Evolutionary conservation across 768 basidiomycete species (phyloP), one percentile per base, ranked within the genome.

Genomic region (Daedaleopsis nitida): DNA sequence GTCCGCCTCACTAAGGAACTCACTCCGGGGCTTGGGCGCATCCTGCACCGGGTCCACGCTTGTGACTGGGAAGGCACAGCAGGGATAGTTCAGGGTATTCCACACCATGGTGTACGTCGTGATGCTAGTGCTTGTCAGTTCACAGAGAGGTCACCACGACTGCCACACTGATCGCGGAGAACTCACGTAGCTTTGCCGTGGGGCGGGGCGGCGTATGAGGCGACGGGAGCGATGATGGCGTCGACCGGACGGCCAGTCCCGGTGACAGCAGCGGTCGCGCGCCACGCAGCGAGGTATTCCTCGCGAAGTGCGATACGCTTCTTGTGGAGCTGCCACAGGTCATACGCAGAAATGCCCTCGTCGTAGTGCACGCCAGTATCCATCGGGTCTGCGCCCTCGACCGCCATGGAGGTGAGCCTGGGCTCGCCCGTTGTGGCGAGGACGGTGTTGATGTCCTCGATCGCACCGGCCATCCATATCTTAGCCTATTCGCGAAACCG

Each of bases 161-260:
- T n/a, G n/a, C n/a, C n/a, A 42, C 14, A 16, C n/a, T 37, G 2
- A 43, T 24, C 24, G 35, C 35, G 17, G 2, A 14, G 23, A 4
- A 70, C 80, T 65, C 47, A 88, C 86, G 54, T 76, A 60, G 82
- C 81, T 52, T 70, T 70, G 16, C 88, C 89, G 67, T 91, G 90
- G 11, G 86, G 88, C 5, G 83, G 74, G 1, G 91, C 87, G 0
- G 80, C 74, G 67, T 76, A 86, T 1, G 88, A 79, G 1, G 86
- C 86, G 2, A 76, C 79, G 21, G 92, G 88, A 2, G 78, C 74
- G 38, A 93, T 86, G 65, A 94, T 83, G 1, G 87, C 90, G 68
- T 93, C 92, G 7, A 92, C 81, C 5, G 89, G 87, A 2, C 92
- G 74, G 1, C 87, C 88, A 0, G 89, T 92, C 0, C 82, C 83